These are phyloP conservation scores for Psilocybe azurescens DNA, from an alignment of 768 basidiomycete genomes.

Conservation along the genomic window DNA sequence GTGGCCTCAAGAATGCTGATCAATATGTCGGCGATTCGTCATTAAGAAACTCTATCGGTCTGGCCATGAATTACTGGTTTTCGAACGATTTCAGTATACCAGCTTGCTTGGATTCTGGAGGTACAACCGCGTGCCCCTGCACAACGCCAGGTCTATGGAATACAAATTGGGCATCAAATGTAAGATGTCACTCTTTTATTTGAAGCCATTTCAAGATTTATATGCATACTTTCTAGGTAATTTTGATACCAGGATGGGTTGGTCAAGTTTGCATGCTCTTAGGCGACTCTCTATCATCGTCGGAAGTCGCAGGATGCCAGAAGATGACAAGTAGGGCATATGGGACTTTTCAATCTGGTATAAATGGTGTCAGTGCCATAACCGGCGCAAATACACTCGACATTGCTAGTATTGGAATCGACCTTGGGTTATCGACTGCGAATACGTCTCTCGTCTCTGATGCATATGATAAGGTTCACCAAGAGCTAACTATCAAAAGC, in stretches of 20 bases:
- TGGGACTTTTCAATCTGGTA: conserved; percentile 42
- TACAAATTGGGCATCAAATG: conserved; percentile 65
- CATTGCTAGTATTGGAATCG: conserved; percentile 63
- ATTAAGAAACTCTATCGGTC: conserved; percentile 42
- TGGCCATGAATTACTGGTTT: conserved; percentile 68
- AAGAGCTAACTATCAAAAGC: conserved; percentile 52
- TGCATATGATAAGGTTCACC: conserved; percentile 54
- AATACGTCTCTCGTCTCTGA: conserved; percentile 49
- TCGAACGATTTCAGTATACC: conserved; percentile 54
- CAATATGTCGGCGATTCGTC: conserved; percentile 40
- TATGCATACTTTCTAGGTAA: conserved; percentile 41
- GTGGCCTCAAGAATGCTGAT: conserved; percentile 44
- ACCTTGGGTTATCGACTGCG: conserved; percentile 42
- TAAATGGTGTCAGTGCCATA: conserved; percentile 50
- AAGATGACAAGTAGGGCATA: conserved; percentile 56
- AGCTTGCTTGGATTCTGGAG: conserved; percentile 59
- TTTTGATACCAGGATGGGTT: conserved; percentile 60
- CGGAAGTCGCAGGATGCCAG: conserved; percentile 48
- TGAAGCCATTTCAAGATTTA: not conserved
- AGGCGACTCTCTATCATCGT: conserved; percentile 42
- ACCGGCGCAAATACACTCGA: conserved; percentile 70
- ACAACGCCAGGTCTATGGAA: conserved; percentile 57
- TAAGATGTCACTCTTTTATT: conserved; percentile 25
- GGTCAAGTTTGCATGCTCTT: conserved; percentile 60
- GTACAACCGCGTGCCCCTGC: conserved; percentile 56